phyloP scores from a whole-genome alignment of 2,329 filamentous ascomycete genomes.

The Penicillium fuscoglaucum region DNA sequence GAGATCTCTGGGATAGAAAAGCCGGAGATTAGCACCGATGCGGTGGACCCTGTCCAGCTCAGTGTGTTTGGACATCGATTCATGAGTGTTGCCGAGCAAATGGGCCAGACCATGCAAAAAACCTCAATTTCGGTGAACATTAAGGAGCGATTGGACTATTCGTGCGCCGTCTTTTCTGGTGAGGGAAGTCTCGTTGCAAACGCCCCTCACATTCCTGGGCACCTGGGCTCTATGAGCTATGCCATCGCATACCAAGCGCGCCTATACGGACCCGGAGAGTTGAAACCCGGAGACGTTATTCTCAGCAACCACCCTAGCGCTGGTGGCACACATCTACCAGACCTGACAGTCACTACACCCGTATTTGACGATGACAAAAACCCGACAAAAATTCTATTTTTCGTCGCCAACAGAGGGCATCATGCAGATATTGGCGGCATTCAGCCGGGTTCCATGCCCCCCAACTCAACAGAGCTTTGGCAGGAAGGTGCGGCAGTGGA shows the following conservation, averaged over 20 bases:
- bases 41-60: constrained; percentile 72
- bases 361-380: constrained; percentile 64
- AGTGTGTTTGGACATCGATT: constrained; percentile 78
- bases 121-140: constrained; percentile 73
- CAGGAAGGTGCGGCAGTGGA: constrained; percentile 42
- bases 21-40: constrained; percentile 21
- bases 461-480: constrained; percentile 39
- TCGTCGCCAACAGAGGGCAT: constrained; percentile 70
- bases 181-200: constrained; percentile 67
- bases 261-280: constrained; percentile 63
- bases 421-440: constrained; percentile 70
- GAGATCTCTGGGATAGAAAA: constrained; percentile 46
- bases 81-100: constrained; percentile 82
- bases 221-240: constrained; percentile 76
- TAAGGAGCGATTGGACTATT: constrained; percentile 80
- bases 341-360: constrained; percentile 74
- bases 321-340: constrained; percentile 75
- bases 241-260: constrained; percentile 72
- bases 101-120: constrained; percentile 77
- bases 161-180: constrained; percentile 73
- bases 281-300: constrained; percentile 70
- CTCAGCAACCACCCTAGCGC: constrained; percentile 72
- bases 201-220: constrained; percentile 74
- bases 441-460: constrained; percentile 41
- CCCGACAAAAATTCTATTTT: background rate